Evolutionary conservation across 148 eudicot species (phyloP), one percentile per base, ranked within the genome.

Genomic region (Tetragonia tetragonoides): DNA sequence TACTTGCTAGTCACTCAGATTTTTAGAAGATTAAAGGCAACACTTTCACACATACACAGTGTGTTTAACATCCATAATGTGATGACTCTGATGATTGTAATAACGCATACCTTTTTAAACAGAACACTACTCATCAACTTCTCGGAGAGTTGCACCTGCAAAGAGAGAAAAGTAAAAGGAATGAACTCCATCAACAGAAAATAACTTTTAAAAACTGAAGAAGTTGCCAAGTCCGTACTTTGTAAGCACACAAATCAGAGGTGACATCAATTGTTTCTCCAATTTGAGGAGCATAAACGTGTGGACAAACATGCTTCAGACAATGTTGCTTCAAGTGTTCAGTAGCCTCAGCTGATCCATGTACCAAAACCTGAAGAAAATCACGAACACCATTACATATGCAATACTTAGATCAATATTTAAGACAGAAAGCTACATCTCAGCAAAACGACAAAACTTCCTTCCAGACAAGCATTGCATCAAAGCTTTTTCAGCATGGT

Each of bases 311-410:
- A 90, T 87, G 85, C 81, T 91, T 91, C 77, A 87, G 18, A 82
- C 98, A 95, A 76, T 95, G 97, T 86, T 93, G 93, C 86, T 91
- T 93, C 84, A 95, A 83, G 87, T 95, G 98, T 80, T 95, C 99
- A 69, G 99, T 95, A 75, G 99, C 99, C 91, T 95, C 99, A 21
- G 99, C 99, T 54, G 98, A 95, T 77, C 98, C 99, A 83, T 95
- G 99, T 78, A 95, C 93, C 95, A 96, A 84, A 70, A 95, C 97
- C 97, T 95, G 40, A 75, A 70, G 73, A 72, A 72, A 23, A 49
- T 7, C 37, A 61, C 18, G 7, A 42, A n/a, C 8, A 46, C n/a
- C 53, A 23, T 71, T 64, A 70, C 39, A 20, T 23, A 66, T 28
- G 56, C 54, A 60, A 65, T 60, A 59, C 44, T 5, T 5, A 53